Evolutionary conservation across 2,329 filamentous ascomycete genomes (phyloP), one percentile per base, ranked within the genome.

Genomic region (Ascochyta pisi): DNA sequence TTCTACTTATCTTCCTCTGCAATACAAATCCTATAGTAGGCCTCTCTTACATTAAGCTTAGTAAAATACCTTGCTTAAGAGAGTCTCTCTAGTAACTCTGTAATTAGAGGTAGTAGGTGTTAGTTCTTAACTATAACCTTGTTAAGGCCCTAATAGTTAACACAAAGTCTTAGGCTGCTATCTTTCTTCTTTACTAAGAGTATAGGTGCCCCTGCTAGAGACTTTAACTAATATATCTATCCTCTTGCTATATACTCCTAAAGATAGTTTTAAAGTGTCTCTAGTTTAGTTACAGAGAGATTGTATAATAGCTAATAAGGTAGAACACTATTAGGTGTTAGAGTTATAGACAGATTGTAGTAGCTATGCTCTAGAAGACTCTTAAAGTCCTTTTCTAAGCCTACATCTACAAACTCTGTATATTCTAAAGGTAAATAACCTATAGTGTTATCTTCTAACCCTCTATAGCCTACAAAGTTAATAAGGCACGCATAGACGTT

Each of bases 151-250:
- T 27, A 22, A 29, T 26, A 43, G 8, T 43, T 15, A 5, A 43
- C 22, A 43, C 24, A 43, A 26, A 39, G 35, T 22, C 35, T 39
- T 39, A 39, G 6, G 35, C 35, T 39, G 4, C 27, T 33, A 33
- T 33, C 29, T 33, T 33, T 33, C 29, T 33, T 33, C 16, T 27
- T 44, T 38, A 44, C 34, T 44, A 44, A 51, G 27, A 51, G 29
- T 23, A 51, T 49, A 42, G 35, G 40, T 24, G 16, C 31, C 24
- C 24, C 29, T 41, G 26, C 31, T 37, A 26, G 15, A 15, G 34
- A 51, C 24, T 23, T 44, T 51, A 51, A 51, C 12, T 38, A 16
- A 13, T 16, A 2, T 16, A 45, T 51, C 29, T 38, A 51, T 22
- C 26, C 40, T 44, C 33, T 51, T 38, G 3, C 16, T 44, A 51